These are phyloP conservation scores for Trichodelitschia bisporula DNA, from an alignment of 495 filamentous ascomycete genomes.

Conservation along the genomic window DNA sequence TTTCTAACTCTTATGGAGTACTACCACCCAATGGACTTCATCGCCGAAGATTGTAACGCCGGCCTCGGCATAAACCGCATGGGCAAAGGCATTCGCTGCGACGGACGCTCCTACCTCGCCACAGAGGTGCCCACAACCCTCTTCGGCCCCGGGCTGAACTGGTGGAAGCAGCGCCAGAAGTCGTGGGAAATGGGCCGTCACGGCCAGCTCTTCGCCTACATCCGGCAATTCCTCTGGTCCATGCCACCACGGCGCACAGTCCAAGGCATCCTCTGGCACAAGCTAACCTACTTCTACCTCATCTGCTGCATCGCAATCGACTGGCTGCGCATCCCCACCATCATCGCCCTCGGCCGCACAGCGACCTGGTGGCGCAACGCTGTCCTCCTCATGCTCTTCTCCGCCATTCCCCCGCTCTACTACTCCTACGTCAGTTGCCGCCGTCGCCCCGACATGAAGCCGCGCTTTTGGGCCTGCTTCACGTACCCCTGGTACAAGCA, in stretches of 20 bases:
- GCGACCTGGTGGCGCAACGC: slow-evolving; percentile 1
- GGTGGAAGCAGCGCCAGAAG: not conserved
- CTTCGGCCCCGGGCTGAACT: not conserved
- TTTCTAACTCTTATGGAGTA: slow-evolving; percentile 1
- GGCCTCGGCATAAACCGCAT: not conserved
- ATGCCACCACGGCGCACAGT: not conserved
- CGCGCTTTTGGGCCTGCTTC: slow-evolving; percentile 1
- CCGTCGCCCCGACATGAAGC: slow-evolving; percentile 2
- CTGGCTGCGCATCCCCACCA: slow-evolving; percentile 2
- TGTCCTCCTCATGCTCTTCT: slow-evolving; percentile 1
- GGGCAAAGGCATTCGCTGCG: slow-evolving; percentile 1
- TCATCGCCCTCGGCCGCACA: slow-evolving; percentile 1
- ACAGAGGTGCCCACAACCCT: slow-evolving; percentile 3
- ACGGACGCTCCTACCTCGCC: slow-evolving; percentile 1
- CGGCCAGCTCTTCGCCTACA: not conserved
- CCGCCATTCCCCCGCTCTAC: slow-evolving; percentile 1
- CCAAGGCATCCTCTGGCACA: slow-evolving; percentile 2
- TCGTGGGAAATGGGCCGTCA: slow-evolving; percentile 1
- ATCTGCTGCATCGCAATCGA: slow-evolving; percentile 1
- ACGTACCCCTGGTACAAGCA: slow-evolving; percentile 4
- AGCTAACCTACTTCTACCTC: slow-evolving; percentile 1
- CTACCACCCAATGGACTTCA: slow-evolving; percentile 2
- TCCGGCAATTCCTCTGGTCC: slow-evolving; percentile 1
- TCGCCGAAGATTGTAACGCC: slow-evolving; percentile 1
- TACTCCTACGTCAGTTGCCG: slow-evolving; percentile 2